phyloP scores from a whole-genome alignment of 257 asterid species.

The Haberlea rhodopensis region DNA sequence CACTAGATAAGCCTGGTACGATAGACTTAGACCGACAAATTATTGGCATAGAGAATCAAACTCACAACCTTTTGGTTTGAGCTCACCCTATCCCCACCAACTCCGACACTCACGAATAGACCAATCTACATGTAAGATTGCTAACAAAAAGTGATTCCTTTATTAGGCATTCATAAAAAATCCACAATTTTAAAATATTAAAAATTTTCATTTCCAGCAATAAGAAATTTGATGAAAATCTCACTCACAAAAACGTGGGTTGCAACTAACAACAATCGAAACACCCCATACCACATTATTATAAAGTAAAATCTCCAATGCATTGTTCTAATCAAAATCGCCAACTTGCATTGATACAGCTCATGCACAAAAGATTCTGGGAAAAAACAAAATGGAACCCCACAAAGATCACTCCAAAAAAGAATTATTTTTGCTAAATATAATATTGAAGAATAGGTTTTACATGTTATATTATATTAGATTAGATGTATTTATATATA shows the following conservation, averaged over 20 bases:
- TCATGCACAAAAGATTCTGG: slow-evolving; percentile 9
- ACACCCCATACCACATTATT: slow-evolving; percentile 5
- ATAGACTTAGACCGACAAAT: too few species aligned
- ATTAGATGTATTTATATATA: too few species aligned
- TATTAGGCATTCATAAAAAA: slow-evolving; percentile 20
- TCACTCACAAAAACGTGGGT: slow-evolving; percentile 31
- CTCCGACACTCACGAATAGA: too few species aligned
- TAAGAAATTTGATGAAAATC: slow-evolving; percentile 9
- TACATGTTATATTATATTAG: too few species aligned
- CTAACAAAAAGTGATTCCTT: too few species aligned
- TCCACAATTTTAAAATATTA: slow-evolving; percentile 10
- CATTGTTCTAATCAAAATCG: neutral
- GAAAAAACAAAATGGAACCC: slow-evolving; percentile 19
- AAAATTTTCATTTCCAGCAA: slow-evolving; percentile 4
- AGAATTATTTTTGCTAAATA: too few species aligned
- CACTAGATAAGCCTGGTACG: too few species aligned
- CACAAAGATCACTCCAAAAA: neutral
- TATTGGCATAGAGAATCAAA: too few species aligned
- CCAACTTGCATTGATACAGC: neutral
- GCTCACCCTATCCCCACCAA: too few species aligned
- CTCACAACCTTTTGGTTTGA: too few species aligned
- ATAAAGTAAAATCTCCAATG: slow-evolving; percentile 14
- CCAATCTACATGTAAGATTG: too few species aligned
- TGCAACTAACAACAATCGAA: slow-evolving; percentile 20
- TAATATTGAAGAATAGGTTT: too few species aligned